Percentiles rank a stretch among this genome's conserved stretches.
Evolutionary conservation across 495 filamentous ascomycete species (phyloP).

Genomic region (Penicillium parvum): DNA sequence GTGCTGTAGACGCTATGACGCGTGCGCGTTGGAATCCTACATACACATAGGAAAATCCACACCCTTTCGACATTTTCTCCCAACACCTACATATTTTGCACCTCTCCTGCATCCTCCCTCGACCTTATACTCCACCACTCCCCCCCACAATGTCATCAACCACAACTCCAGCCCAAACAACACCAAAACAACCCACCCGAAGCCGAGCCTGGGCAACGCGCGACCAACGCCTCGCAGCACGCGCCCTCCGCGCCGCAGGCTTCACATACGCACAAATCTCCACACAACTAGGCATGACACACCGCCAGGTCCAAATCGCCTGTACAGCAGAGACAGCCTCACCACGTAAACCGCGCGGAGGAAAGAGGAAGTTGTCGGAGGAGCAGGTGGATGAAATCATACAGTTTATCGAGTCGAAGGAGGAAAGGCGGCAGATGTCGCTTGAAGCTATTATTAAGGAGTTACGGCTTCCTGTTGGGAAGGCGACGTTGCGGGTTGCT

Average conservation of each 20-base stretch:
- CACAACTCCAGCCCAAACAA: too few relatives aligned
- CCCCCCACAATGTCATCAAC: too few relatives aligned
- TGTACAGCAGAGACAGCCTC: constrained; percentile 13
- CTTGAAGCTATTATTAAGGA: constrained; percentile 25
- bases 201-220: too few relatives aligned
- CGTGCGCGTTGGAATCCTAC: too few relatives aligned
- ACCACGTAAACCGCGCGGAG: constrained; percentile 16
- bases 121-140: too few relatives aligned
- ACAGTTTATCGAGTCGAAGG: constrained; percentile 18
- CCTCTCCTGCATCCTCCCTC: too few relatives aligned
- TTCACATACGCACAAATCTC: constrained; percentile 20
- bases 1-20: too few relatives aligned
- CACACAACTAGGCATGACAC: constrained; percentile 11
- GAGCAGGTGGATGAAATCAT: constrained; percentile 23
- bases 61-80: too few relatives aligned
- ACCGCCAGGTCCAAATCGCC: constrained; percentile 22
- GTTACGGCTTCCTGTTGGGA: constrained; percentile 15
- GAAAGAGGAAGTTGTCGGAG: constrained; percentile 18
- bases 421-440: constrained; percentile 18
- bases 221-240: constrained; percentile 3
- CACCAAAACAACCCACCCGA: too few relatives aligned
- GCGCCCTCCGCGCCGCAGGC: background rate
- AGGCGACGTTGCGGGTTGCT: constrained; percentile 12
- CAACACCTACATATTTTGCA: too few relatives aligned
- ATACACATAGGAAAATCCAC: too few relatives aligned